Percentiles rank a stretch among this genome's conserved stretches.
phyloP scores from a whole-genome alignment of 129 eudicot species.

The Rutidosis leptorrhynchoides region DNA sequence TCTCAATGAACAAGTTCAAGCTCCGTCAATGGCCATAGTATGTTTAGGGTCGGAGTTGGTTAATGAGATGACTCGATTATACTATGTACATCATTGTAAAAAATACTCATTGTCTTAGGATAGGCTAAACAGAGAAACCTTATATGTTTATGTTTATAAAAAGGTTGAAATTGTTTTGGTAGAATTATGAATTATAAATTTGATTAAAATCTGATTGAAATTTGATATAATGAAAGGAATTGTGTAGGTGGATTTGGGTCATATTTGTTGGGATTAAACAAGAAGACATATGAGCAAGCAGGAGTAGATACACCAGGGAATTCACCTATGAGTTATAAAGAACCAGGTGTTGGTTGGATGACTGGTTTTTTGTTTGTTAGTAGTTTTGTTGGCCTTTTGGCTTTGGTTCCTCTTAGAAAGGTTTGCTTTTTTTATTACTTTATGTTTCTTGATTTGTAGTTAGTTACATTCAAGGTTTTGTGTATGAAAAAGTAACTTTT shows the following conservation, averaged over 20 bases:
- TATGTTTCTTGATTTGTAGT: slow-evolving; percentile 1
- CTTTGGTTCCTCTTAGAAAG: slow-evolving; percentile 95
- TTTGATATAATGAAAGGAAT: not conserved
- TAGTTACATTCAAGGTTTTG: not conserved
- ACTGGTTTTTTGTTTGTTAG: slow-evolving; percentile 73
- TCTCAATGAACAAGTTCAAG: no score
- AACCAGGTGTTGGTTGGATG: slow-evolving; percentile 89
- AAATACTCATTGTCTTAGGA: no score
- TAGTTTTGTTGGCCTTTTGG: slow-evolving; percentile 79
- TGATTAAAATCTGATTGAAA: no score
- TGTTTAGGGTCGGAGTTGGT: no score
- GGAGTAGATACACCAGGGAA: slow-evolving; percentile 79
- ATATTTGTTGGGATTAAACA: slow-evolving; percentile 64
- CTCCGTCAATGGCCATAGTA: no score
- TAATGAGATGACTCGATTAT: no score
- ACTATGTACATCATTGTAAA: no score
- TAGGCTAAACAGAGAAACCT: no score
- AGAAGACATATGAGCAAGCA: slow-evolving; percentile 66
- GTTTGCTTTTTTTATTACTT: slow-evolving; percentile 26
- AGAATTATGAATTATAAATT: not conserved
- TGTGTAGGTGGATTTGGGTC: slow-evolving; percentile 89
- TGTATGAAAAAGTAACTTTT: not conserved
- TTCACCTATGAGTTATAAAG: slow-evolving; percentile 59
- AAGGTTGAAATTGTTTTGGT: no score
- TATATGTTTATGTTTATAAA: no score